phyloP scores from a whole-genome alignment of 805 yeast species.

The Candida multigemmis region DNA sequence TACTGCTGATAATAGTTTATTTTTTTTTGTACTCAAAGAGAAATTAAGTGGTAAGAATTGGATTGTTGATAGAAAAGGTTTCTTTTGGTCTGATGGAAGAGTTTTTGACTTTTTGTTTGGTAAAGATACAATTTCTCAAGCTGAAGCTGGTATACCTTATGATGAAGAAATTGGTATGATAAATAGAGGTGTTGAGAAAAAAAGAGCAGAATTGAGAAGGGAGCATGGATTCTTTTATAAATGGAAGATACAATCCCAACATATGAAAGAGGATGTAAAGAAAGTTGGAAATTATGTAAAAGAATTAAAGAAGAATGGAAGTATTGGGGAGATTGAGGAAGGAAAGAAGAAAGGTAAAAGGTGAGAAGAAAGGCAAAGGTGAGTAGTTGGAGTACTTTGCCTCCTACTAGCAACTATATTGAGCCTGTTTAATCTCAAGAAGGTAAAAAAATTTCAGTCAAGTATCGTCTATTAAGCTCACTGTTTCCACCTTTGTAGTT shows the following conservation, averaged over 20 bases:
- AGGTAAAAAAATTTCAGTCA: too few species aligned
- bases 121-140: slow-evolving; percentile 65
- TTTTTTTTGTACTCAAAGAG: slow-evolving; percentile 67
- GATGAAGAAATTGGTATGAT: slow-evolving; percentile 49
- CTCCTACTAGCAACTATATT: too few species aligned
- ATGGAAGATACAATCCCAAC: slow-evolving; percentile 33
- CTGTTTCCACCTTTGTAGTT: too few species aligned
- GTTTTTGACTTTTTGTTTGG: slow-evolving; percentile 78
- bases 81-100: slow-evolving; percentile 90
- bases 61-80: slow-evolving; percentile 78
- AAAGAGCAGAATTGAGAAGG: slow-evolving; percentile 40
- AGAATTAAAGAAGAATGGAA: slow-evolving; percentile 3
- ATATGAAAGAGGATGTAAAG: slow-evolving; percentile 18
- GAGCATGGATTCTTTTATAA: slow-evolving; percentile 57
- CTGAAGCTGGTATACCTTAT: slow-evolving; percentile 60
- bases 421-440: too few species aligned
- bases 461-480: too few species aligned
- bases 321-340: background rate
- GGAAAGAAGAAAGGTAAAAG: background rate
- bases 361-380: too few species aligned
- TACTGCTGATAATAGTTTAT: slow-evolving; percentile 64
- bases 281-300: slow-evolving; percentile 12
- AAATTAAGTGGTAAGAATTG: slow-evolving; percentile 40
- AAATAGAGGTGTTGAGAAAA: slow-evolving; percentile 37
- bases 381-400: too few species aligned